Conservation (phyloP, 2,329 filamentous ascomycete species). For the Akanthomyces muscarius region DNA sequence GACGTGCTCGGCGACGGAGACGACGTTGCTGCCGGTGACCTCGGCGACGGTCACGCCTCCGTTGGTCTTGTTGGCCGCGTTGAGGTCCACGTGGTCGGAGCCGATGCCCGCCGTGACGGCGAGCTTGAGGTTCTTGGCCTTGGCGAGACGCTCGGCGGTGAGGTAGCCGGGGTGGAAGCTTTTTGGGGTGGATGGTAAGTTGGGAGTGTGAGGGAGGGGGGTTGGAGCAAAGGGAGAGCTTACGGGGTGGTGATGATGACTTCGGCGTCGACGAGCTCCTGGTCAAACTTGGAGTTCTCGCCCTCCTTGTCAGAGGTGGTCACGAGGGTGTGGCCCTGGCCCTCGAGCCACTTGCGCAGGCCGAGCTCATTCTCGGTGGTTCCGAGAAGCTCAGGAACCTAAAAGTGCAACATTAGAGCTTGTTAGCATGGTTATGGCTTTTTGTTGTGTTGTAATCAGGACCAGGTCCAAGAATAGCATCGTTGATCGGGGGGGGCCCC, state of each 20-base stretch:
- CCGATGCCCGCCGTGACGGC: constrained; percentile 96
- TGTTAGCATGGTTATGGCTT: background rate
- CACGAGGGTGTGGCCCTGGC: constrained; percentile 90
- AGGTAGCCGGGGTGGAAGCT: constrained; percentile 99
- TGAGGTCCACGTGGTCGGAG: constrained; percentile 95
- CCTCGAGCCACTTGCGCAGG: constrained; percentile 95
- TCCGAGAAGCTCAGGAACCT: constrained; percentile 79
- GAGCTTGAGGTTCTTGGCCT: constrained; percentile 98
- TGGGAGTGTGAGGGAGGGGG: no score
- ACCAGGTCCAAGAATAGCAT: constrained; percentile 7
- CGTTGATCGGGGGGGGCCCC: background rate
- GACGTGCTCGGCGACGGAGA: constrained; percentile 98
- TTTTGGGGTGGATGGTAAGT: constrained; percentile 2
- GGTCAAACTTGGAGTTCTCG: constrained; percentile 86
- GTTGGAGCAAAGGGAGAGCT: constrained; percentile 22
- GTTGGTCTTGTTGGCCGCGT: constrained; percentile 97
- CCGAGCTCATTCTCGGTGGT: constrained; percentile 99
- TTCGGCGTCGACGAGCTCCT: constrained; percentile 94
- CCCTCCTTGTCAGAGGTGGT: constrained; percentile 98
- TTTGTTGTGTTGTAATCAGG: background rate
- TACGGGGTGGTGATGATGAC: constrained; percentile 99
- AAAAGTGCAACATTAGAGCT: constrained; percentile 11
- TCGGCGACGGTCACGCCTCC: constrained; percentile 95
- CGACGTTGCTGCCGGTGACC: constrained; percentile 96
- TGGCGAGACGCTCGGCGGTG: constrained; percentile 89